Conservation (phyloP, 352 stramenopile species). For the Globisporangium middletonii region DNA sequence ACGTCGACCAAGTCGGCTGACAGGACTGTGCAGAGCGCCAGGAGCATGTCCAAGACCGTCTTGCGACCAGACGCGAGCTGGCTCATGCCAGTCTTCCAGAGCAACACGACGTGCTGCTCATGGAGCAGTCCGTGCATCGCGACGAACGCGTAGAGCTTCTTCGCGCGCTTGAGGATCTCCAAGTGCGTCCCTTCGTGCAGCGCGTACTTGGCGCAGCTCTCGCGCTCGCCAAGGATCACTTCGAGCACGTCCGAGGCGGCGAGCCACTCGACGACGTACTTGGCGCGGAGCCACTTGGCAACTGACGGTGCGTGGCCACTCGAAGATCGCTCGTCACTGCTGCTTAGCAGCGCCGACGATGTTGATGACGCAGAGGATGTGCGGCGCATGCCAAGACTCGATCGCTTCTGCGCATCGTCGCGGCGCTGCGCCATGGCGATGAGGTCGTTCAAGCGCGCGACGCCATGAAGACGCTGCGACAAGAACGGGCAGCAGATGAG, state of each 20-base stretch:
- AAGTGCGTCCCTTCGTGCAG: conserved; percentile 76
- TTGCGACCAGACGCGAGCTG: conserved; percentile 68
- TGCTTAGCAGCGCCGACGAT: conserved; percentile 21
- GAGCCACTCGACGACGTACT: conserved; percentile 80
- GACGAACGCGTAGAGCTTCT: conserved; percentile 64
- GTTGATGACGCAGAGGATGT: conserved; percentile 21
- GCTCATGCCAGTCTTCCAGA: conserved; percentile 71
- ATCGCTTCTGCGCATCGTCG: conserved; percentile 59
- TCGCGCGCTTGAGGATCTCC: conserved; percentile 76
- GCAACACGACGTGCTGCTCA: conserved; percentile 58
- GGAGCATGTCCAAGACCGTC: conserved; percentile 66
- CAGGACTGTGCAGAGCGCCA: conserved; percentile 56
- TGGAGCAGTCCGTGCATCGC: conserved; percentile 47
- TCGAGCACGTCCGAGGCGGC: conserved; percentile 70
- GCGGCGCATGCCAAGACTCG: conserved; percentile 42
- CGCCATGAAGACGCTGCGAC: conserved; percentile 58
- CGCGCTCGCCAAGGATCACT: conserved; percentile 70
- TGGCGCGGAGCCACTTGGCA: conserved; percentile 67
- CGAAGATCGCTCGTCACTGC: conserved; percentile 5
- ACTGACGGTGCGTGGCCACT: conserved; percentile 13
- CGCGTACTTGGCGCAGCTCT: conserved; percentile 57
- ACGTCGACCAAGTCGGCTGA: conserved; percentile 72
- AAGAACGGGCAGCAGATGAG: conserved; percentile 84
- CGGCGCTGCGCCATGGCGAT: conserved; percentile 70
- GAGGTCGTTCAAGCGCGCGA: conserved; percentile 69